Conservation (phyloP, 106 monocot genomes). For the Acorus calamus region DNA sequence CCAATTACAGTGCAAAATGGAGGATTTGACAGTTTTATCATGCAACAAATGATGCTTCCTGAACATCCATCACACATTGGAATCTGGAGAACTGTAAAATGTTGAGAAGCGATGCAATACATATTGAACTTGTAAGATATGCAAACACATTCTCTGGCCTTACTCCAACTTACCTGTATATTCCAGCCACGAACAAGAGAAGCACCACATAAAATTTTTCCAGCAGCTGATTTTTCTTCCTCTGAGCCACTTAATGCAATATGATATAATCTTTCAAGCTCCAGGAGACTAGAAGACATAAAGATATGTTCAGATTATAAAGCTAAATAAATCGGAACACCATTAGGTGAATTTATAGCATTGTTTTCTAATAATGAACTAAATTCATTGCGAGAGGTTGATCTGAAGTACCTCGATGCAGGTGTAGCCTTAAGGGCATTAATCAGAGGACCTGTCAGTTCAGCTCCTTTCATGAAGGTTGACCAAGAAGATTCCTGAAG, state of each 20-base stretch:
- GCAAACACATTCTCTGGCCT: background rate
- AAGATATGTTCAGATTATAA: background rate
- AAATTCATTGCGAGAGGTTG: too few relatives aligned
- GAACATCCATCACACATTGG: too few relatives aligned
- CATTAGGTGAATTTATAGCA: too few relatives aligned
- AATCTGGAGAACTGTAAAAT: too few relatives aligned
- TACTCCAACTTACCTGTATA: conserved; percentile 52
- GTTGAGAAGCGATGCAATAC: too few relatives aligned
- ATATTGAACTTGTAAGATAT: background rate
- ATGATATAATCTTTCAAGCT: conserved; percentile 70
- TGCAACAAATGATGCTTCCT: too few relatives aligned
- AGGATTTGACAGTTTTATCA: too few relatives aligned
- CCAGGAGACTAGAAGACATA: conserved; percentile 17
- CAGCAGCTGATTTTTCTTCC: conserved; percentile 68
- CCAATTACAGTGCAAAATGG: too few relatives aligned
- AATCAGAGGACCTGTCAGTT: conserved; percentile 43
- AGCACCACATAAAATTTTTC: conserved; percentile 84
- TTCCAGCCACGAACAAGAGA: conserved; percentile 82
- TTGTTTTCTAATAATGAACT: too few relatives aligned
- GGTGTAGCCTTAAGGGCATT: conserved; percentile 64
- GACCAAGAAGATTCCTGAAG: conserved; percentile 63
- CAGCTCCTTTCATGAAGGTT: conserved; percentile 72
- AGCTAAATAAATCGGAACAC: too few relatives aligned
- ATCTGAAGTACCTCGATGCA: conserved; percentile 65
- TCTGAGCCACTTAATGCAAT: conserved; percentile 74